Base-by-base conservation (phyloP, 2,329 filamentous ascomycete genomes). In the Fusarium proliferatum region DNA sequence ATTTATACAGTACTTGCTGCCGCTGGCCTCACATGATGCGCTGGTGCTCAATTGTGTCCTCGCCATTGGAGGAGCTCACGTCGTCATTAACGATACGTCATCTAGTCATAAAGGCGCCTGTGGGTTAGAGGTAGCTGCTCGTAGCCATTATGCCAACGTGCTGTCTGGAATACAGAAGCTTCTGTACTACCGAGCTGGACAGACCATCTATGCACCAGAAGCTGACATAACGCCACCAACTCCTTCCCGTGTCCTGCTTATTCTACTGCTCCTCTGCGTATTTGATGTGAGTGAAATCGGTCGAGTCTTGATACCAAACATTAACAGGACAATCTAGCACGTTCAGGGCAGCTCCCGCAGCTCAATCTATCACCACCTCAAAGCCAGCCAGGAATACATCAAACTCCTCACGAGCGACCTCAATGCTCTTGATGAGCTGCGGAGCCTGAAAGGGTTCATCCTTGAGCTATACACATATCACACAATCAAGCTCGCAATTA, bases 1-100 rank as follows among this genome's bases (percentile, higher is more conserved):
- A 4, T 67, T 67, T 21, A 43, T 67, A 9, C 51, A 67, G 9
- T 67, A 67, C 9, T 15, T 67, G 8, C 62, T 67, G 6, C 64
- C 64, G n/a, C 59, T 67, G 62, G 62, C 64, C 8, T 28, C 39
- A 34, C 41, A 38, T 8, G 42, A 67, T 6, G 23, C 45, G 11
- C 64, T 67, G 17, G 34, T 67, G 3, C 30, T 67, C 1, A 41
- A 67, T n/a, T 67, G 64, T 13, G 21, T 61, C 16, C 62, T 67
- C 6, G 45, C 64, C 8, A 61, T 67, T 46, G 52, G 52, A 4
- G 64, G 62, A 21, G 62, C 52, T 5, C 64, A 67, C 19, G 19
- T 67, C 2, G 36, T 30, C 1, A 17, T 67, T 3, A 60, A 67
- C 17, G 5, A 30, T 21, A 39, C 34, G 1, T 42, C 15, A 1